These are phyloP conservation scores for Ophiocordyceps camponoti-leonardi DNA, from an alignment of 2,329 filamentous ascomycete species.

Conservation along the genomic window DNA sequence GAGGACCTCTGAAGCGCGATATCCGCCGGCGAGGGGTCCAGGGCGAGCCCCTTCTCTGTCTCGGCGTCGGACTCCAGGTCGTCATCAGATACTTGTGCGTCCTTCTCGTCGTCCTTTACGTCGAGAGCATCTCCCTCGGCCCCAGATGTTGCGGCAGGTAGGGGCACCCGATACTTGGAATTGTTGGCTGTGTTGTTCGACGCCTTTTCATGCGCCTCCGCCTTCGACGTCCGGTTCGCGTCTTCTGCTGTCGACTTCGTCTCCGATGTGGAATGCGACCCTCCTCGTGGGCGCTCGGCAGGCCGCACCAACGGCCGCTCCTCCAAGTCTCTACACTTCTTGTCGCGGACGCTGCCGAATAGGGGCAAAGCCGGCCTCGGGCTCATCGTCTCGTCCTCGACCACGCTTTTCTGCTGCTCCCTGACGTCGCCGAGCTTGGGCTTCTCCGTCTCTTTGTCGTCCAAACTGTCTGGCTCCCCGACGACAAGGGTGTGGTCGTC, in stretches of 20 bases:
- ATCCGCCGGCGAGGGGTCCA: background rate
- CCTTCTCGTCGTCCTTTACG: constrained; percentile 45
- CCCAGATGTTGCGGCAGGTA: constrained; percentile 49
- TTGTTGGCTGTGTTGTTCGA: constrained; percentile 37
- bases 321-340: constrained; percentile 32
- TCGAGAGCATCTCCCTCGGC: constrained; percentile 43
- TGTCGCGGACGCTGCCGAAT: constrained; percentile 57
- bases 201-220: constrained; percentile 34
- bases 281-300: constrained; percentile 16
- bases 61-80: constrained; percentile 7
- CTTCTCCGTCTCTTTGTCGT: constrained; percentile 15
- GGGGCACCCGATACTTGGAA: constrained; percentile 41
- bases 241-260: background rate
- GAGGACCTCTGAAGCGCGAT: background rate
- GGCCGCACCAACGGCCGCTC: constrained; percentile 44
- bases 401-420: constrained; percentile 21
- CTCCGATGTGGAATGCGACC: constrained; percentile 2
- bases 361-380: constrained; percentile 57
- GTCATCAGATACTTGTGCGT: constrained; percentile 15
- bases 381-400: constrained; percentile 55
- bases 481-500: constrained; percentile 45
- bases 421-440: constrained; percentile 17
- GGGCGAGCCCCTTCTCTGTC: constrained; percentile 3
- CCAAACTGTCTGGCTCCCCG: constrained; percentile 24
- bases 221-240: constrained; percentile 37